Percentiles rank a stretch among this genome's conserved stretches.
These are phyloP conservation scores for Termitomyces sp. DNA, from an alignment of 768 basidiomycete genomes.

Conservation along the genomic window DNA sequence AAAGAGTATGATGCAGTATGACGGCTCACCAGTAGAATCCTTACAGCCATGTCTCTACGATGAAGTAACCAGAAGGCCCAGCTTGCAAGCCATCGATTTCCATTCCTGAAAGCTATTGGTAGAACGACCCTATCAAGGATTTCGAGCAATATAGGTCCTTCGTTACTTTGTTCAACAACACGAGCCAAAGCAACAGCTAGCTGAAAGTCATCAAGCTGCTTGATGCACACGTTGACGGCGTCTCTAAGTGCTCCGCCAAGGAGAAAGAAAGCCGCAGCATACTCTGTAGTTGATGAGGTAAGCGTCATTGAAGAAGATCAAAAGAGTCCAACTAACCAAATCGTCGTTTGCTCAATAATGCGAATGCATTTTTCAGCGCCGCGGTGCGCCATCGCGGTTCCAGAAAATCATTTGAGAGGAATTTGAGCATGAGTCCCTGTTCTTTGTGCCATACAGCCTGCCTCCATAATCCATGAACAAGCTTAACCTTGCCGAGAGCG, in stretches of 20 bases:
- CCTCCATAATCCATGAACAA: slow-evolving; percentile 94
- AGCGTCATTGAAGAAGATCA: not conserved
- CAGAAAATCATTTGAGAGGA: slow-evolving; percentile 85
- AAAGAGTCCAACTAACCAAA: slow-evolving; percentile 58
- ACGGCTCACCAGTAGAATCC: slow-evolving; percentile 72
- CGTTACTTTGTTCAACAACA: slow-evolving; percentile 74
- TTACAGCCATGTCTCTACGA: slow-evolving; percentile 82
- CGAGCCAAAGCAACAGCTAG: slow-evolving; percentile 85
- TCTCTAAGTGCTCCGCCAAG: slow-evolving; percentile 86
- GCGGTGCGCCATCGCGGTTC: slow-evolving; percentile 85
- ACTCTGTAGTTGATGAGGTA: slow-evolving; percentile 49
- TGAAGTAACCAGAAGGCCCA: slow-evolving; percentile 98
- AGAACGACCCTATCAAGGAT: slow-evolving; percentile 74
- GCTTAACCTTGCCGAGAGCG: slow-evolving; percentile 84
- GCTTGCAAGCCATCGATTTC: slow-evolving; percentile 89
- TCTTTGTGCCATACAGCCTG: slow-evolving; percentile 94
- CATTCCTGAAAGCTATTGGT: slow-evolving; percentile 78
- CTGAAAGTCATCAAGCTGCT: slow-evolving; percentile 85
- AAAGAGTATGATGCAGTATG: not conserved
- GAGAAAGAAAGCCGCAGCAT: slow-evolving; percentile 98
- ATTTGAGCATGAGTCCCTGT: slow-evolving; percentile 84
- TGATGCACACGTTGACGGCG: slow-evolving; percentile 85
- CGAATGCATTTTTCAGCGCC: slow-evolving; percentile 94
- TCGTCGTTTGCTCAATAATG: slow-evolving; percentile 82
- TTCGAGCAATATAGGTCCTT: slow-evolving; percentile 67